Base-by-base conservation (phyloP, 2,329 filamentous ascomycete species). In the Aureobasidium sp. region DNA sequence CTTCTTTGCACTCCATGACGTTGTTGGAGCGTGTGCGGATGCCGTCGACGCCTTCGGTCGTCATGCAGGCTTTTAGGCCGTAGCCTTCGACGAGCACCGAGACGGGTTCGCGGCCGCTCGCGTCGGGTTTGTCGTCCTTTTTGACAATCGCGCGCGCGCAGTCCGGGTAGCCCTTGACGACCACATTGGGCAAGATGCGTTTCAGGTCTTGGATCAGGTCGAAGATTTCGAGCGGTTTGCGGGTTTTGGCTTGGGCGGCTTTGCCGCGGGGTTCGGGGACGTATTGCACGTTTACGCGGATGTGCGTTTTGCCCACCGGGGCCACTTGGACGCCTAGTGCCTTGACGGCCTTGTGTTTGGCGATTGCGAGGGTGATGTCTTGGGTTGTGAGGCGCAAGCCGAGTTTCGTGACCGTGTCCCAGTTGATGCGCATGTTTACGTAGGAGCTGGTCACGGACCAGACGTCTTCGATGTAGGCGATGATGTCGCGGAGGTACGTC, bases 111-210 rank as follows among this genome's bases (percentile, higher is more conserved):
- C 68, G 60, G 40, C 91, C 89, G 14, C 79, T 83, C 61, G 85
- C 78, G 32, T 85, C 84, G 25, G 76, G 79, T 3, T 79, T 73
- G 51, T 88, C 84, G 44, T 84, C 83, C 2, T 88, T 90, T 63
- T 93, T 85, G 66, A 97, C 93, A 61, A 97, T 90, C 42, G 90
- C 90, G 60, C 93, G 85, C 8, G 81, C 78, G 3, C 90, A 89
- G 57, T 91, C 86, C 0, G 90, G 80, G 66, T 96, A 95, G 14
- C 93, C 93, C 27, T 89, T 88, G 54, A 98, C 88, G 41, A 90
- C 80, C n/a, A 97, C 84, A 5, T 79, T 74, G 0, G 91, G 90
- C 2, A 98, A 77, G 30, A 83, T 77, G 38, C 90, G 86, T 63
- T 91, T 91, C 56, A 97, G 77, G 59, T 88, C 83, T 66, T 95